Conservation (phyloP, 2,329 filamentous ascomycete species). For the Capronia coronata region DNA sequence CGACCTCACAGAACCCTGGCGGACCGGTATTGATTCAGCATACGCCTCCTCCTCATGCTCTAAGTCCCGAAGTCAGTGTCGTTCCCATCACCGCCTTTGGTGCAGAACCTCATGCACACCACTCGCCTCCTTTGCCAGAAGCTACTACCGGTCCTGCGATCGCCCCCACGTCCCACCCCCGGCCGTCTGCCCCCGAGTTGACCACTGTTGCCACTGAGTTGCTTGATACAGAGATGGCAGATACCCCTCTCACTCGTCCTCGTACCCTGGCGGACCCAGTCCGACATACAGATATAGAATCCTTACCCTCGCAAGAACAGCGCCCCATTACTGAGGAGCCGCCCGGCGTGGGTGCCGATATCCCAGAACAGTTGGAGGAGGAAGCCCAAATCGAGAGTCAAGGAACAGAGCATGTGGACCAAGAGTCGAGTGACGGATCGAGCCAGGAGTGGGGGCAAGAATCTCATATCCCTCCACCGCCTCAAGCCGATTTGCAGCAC, state of each 20-base stretch:
- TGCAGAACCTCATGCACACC: slow-evolving; percentile 3
- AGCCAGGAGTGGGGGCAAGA: neutral
- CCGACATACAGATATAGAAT: neutral
- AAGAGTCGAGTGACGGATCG: neutral
- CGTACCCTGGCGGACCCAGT: neutral
- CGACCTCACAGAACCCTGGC: slow-evolving; percentile 20
- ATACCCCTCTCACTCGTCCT: slow-evolving; percentile 5
- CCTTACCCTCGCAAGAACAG: neutral
- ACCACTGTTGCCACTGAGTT: slow-evolving; percentile 6
- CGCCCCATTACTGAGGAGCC: neutral
- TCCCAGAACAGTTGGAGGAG: neutral
- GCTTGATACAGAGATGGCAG: slow-evolving; percentile 17
- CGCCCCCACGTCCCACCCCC: neutral
- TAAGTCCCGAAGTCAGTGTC: slow-evolving; percentile 10
- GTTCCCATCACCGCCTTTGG: slow-evolving; percentile 10
- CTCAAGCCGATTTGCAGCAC: slow-evolving; percentile 7
- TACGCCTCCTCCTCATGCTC: slow-evolving; percentile 21
- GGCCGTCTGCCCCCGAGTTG: slow-evolving; percentile 1
- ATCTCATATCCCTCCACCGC: slow-evolving; percentile 10
- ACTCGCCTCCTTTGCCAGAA: slow-evolving; percentile 3
- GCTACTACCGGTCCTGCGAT: neutral
- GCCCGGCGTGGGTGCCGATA: neutral
- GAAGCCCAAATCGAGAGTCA: neutral
- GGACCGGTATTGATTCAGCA: slow-evolving; percentile 23
- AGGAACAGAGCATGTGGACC: neutral